Base-by-base conservation (phyloP, 805 yeast species). In the Wickerhamiella australiensis region DNA sequence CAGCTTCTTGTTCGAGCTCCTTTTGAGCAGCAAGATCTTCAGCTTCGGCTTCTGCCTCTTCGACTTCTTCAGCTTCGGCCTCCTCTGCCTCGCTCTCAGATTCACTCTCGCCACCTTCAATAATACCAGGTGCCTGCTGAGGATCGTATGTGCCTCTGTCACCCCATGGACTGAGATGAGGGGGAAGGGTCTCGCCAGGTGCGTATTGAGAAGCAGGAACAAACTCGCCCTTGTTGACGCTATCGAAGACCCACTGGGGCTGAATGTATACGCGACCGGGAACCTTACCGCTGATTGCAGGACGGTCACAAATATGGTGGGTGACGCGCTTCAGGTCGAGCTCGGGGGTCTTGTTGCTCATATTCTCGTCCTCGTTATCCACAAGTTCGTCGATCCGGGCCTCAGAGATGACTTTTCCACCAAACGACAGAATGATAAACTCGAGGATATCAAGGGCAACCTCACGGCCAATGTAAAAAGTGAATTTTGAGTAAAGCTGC, bases 101-200 rank as follows among this genome's bases (percentile, higher is more conserved):
- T n/a, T 33, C 38, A 33, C 20, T 74, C 46, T 63, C 80, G 4
- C 62, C 76, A 43, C 69, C 83, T 33, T 68, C 80, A 2, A 60
- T 77, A n/a, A 12, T n/a, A 12, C 31, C 44, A n/a, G 29, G 31
- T 5, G 44, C 42, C 18, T n/a, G 36, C 48, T 13, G 36, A 59
- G 98, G 97, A 66, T 90, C 79, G 68, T 92, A 92, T 49, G 80
- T 82, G 59, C 82, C 86, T 44, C 88, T 76, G 69, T 92, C 98
- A 58, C 97, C 97, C 97, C 98, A 92, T 71, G 98, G 98, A 47
- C 95, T 85, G 61, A 92, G 72, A 67, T 92, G 98, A 33, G 98
- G 96, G 42, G 98, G 98, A 56, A 92, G 73, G 3, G 85, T 71
- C 68, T 90, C 96, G 50, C 98, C 98, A 4, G 96, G 95, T 41